These are phyloP conservation scores for Taphrina deformans DNA, from an alignment of 1,139 yeast species.

Conservation along the genomic window DNA sequence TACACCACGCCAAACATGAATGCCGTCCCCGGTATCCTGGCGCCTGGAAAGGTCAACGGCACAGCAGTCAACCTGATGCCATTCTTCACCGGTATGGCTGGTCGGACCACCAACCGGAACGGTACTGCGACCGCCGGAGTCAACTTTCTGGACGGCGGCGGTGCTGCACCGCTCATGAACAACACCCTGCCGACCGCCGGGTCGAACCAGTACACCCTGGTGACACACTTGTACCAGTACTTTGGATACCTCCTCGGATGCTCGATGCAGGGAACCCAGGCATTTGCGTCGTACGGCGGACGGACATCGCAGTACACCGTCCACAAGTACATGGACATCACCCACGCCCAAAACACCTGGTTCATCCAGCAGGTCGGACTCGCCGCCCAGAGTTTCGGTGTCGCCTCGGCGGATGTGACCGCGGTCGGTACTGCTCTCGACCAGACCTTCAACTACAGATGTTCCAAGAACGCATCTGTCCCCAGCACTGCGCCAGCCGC, in stretches of 20 bases:
- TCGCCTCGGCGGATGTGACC: slow-evolving; percentile 24
- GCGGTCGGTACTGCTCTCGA: slow-evolving; percentile 22
- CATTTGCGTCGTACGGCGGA: slow-evolving; percentile 25
- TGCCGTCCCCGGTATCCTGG: slow-evolving; percentile 31
- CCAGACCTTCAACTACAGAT: slow-evolving; percentile 23
- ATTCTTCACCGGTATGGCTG: slow-evolving; percentile 21
- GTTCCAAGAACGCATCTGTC: slow-evolving; percentile 11
- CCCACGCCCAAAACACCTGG: slow-evolving; percentile 27
- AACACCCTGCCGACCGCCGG: slow-evolving; percentile 27
- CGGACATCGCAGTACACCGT: slow-evolving; percentile 27
- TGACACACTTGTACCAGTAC: slow-evolving; percentile 32
- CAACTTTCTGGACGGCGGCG: slow-evolving; percentile 32
- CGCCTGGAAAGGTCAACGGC: slow-evolving; percentile 26
- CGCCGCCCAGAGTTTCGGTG: slow-evolving; percentile 27
- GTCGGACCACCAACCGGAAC: slow-evolving; percentile 26
- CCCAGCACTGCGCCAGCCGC: slow-evolving; percentile 26
- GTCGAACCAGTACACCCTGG: slow-evolving; percentile 28
- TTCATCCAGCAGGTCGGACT: slow-evolving; percentile 30
- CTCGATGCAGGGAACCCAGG: slow-evolving; percentile 24
- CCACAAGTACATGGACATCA: slow-evolving; percentile 30
- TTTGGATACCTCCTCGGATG: slow-evolving; percentile 28
- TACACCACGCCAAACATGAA: slow-evolving; percentile 33
- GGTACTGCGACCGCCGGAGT: slow-evolving; percentile 16
- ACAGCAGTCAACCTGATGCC: slow-evolving; percentile 23
- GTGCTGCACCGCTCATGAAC: slow-evolving; percentile 25